Evolutionary conservation across 2,329 filamentous ascomycete species (phyloP), one percentile per base, ranked within the genome.

Genomic region (Microthyrium microscopicum): DNA sequence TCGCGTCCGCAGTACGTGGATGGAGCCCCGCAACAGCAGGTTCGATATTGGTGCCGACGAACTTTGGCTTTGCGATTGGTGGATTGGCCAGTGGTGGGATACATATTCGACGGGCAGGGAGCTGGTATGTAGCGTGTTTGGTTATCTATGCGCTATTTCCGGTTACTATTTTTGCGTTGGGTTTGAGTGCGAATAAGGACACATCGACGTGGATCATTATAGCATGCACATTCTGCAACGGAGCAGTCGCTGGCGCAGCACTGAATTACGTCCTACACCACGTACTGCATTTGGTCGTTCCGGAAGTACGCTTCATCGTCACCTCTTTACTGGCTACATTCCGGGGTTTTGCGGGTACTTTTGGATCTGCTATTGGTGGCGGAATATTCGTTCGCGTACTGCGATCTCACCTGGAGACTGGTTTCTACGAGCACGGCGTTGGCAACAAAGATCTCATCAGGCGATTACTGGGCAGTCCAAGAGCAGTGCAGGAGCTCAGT

Each of bases 261-360:
- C 57, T 87, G 37, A 89, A 87, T 52, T 91, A 91, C 54, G 79
- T 77, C 0, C 65, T 91, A 3, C 79, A 81, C 0, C 83, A 91
- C 46, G 52, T 85, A 4, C 62, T 91, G 4, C 78, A 89, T 49
- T 61, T 87, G 4, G 78, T 76, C 1, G 58, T 61, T 0, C 61
- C 68, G 1, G 62, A 69, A 5, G 70, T 73, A 1, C 78, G 85
- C 45, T 83, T 79, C 46, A 71, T 89, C 31, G 71, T 77, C 3
- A 82, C 77, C 1, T 77, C 79, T 9, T 60, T 92, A 26, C 55
- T 87, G 4, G 71, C 76, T 19, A 91, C 81, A 1, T 87, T 87
- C 54, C 68, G 83, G 4, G 79, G 79, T 4, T 85, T 89, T 41
- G 78, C 79, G 0, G 80, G 80, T 11, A 78, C 73, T 33, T 89